A percentile compares a stretch with the other conserved stretches of the same genome.
These are phyloP conservation scores for Fraxinus nigra DNA, from an alignment of 305 asterid genomes.

Conservation along the genomic window DNA sequence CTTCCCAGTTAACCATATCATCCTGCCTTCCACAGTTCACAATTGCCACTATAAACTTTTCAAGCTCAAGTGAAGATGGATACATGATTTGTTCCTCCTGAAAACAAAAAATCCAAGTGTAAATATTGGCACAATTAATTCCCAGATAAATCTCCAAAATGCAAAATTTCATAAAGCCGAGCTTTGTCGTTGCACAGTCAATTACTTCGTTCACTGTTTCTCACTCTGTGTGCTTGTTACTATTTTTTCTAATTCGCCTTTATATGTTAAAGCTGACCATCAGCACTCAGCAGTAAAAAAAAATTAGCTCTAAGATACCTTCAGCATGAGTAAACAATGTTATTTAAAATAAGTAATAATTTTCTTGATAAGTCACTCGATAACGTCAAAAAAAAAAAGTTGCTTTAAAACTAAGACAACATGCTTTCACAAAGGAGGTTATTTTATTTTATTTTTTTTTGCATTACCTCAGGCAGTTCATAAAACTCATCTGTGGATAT, in stretches of 20 bases:
- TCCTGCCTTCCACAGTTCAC: slow-evolving; percentile 47
- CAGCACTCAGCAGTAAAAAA: not conserved
- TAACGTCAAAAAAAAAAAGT: not conserved
- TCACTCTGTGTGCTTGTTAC: not conserved
- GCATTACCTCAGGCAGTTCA: slow-evolving; percentile 76
- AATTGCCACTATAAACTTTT: slow-evolving; percentile 63
- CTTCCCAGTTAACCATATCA: slow-evolving; percentile 59
- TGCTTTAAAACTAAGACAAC: not conserved
- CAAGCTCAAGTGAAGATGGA: slow-evolving; percentile 74
- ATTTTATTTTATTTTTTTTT: not conserved
- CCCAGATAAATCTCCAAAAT: not conserved
- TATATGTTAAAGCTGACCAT: not conserved
- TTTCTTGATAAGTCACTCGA: not conserved
- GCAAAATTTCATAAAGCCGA: not conserved
- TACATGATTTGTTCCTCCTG: slow-evolving; percentile 96
- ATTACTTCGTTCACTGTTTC: not conserved
- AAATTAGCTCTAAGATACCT: not conserved
- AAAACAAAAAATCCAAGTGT: slow-evolving; percentile 6
- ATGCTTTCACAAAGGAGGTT: not conserved
- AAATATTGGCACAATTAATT: not conserved
- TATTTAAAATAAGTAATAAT: not conserved
- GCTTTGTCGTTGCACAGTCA: not conserved
- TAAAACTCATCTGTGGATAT: slow-evolving; percentile 79
- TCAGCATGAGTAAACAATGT: not conserved
- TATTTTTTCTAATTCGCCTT: not conserved